Base-by-base conservation (phyloP, 176 grass and related monocot genomes). In the Bromus sterilis region DNA sequence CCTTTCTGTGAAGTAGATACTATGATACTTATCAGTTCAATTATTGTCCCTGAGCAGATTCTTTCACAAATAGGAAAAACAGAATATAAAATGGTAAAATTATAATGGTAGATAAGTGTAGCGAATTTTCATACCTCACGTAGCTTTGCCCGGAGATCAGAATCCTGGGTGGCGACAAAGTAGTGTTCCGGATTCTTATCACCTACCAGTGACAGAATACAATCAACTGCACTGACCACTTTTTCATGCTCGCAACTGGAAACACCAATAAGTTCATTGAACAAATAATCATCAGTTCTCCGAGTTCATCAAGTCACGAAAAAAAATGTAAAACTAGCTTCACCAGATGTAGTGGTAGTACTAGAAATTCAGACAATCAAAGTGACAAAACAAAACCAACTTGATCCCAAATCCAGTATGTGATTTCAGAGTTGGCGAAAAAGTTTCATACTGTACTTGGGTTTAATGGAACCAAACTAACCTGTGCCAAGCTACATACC, bases 231-330 rank as follows among this genome's bases (percentile, higher is more conserved):
- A 64, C 59, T 87, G 25, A 92, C 87, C 49, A 93, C 85, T 80
- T 92, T 94, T 9, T 94, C 91, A 87, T 97, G 94, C 26, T 97
- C 87, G 41, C 94, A 97, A 56, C 91, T 94, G 53, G 12, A 81
- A 77, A 42, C 48, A 80, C 11, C 14, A 69, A 44, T 9, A 80
- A 16, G 44, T 36, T 18, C 80, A 87, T 2, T 21, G 11, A 82
- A 60, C 44, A 57, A 33, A 28, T 20, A 28, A n/a, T 56, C 23
- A 43, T 7, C 69, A 14, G 21, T 41, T 77, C 21, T 16, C 36
- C 58, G 42, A 24, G 41, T 34, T 78, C 21, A 9, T 23, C 59
- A 65, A 25, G 56, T 64, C 24, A 28, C 33, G 14, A 58, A 34
- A 7, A 11, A 58, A 34, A 7, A 11, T 0, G 8, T 4, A 57